A percentile compares a stretch with the other conserved stretches of the same genome.
Conservation (phyloP, 768 basidiomycete genomes). For the Kwoniella mangroviensis region DNA sequence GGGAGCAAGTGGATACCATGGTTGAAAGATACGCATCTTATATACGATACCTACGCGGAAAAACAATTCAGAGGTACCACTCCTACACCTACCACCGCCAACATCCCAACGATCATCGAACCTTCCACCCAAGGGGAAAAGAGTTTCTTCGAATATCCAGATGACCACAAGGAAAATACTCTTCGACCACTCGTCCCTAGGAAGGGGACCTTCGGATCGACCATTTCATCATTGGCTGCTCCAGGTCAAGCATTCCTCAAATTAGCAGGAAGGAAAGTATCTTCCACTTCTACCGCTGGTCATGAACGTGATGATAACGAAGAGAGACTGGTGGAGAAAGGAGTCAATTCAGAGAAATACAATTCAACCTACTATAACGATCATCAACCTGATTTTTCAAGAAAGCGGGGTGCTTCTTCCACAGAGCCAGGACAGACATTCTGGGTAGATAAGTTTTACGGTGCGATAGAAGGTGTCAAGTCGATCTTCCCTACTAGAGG, state of each 20-base stretch:
- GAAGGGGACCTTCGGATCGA: slow-evolving; percentile 43
- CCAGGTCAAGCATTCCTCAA: slow-evolving; percentile 50
- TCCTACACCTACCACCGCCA: slow-evolving; percentile 6
- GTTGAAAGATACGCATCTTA: slow-evolving; percentile 35
- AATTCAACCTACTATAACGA: slow-evolving; percentile 8
- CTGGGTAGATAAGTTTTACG: slow-evolving; percentile 46
- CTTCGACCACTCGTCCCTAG: slow-evolving; percentile 22
- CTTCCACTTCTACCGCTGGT: background rate
- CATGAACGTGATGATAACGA: slow-evolving; percentile 5
- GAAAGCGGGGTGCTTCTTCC: background rate
- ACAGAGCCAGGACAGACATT: slow-evolving; percentile 29
- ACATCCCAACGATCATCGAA: slow-evolving; percentile 21
- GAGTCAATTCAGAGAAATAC: slow-evolving; percentile 40
- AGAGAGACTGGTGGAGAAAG: slow-evolving; percentile 28
- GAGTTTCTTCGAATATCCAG: slow-evolving; percentile 33
- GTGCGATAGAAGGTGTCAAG: slow-evolving; percentile 27
- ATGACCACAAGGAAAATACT: slow-evolving; percentile 2
- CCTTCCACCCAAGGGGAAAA: slow-evolving; percentile 11
- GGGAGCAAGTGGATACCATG: slow-evolving; percentile 26
- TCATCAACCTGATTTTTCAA: background rate
- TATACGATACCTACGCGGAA: slow-evolving; percentile 46
- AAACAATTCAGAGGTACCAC: slow-evolving; percentile 38
- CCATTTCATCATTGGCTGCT: slow-evolving; percentile 37
- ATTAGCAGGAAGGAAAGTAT: slow-evolving; percentile 27
- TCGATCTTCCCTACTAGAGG: slow-evolving; percentile 43